Base-by-base conservation (phyloP, 176 grass and related monocot genomes). In the Aegilops umbellulata region DNA sequence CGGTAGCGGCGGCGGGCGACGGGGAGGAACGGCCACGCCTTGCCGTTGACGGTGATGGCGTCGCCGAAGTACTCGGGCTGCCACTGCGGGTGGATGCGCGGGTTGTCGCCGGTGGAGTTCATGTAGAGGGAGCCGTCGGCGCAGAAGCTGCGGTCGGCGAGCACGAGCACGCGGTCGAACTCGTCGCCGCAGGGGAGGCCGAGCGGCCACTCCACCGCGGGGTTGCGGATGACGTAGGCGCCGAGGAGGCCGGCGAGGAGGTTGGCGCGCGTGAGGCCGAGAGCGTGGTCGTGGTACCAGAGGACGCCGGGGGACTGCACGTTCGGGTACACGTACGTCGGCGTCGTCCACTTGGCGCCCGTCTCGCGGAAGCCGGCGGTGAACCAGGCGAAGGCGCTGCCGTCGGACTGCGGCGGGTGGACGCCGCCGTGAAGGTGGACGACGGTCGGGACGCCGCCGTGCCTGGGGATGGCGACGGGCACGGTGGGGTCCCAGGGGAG, bases 251-350 rank as follows among this genome's bases (percentile, higher is more conserved):
- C 93, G 23, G 90, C 93, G 74, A 92, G 93, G 83, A 95, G 88
- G 88, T 92, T 95, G 79, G 88, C 88, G 35, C 92, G 92, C 6
- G 92, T 94, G 73, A 94, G 82, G 6, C 93, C 93, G 17, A 88
- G 83, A 31, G 90, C 86, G 71, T 95, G 93, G 88, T 95, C 93
- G 83, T 95, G 90, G 90, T 95, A 95, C 90, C 88, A 95, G 20
- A 92, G 88, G 0, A 67, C 82, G 20, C 88, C 93, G 24, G 93
- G 90, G 2, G 84, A 35, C 88, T 97, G 94, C 11, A 34, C 85
- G 79, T 97, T 97, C 2, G 94, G 88, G 82, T 97, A 97, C 17
- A 14, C 26, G 71, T 97, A 94, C 11, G 85, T 90, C 3, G 74
- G 11, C 7, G 75, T 36, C 3, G 85, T 77, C 94, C 94, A 97